Evolutionary conservation across 306 rosid genomes (phyloP), one percentile per base, ranked within the genome.

Genomic region (Prunus davidiana): DNA sequence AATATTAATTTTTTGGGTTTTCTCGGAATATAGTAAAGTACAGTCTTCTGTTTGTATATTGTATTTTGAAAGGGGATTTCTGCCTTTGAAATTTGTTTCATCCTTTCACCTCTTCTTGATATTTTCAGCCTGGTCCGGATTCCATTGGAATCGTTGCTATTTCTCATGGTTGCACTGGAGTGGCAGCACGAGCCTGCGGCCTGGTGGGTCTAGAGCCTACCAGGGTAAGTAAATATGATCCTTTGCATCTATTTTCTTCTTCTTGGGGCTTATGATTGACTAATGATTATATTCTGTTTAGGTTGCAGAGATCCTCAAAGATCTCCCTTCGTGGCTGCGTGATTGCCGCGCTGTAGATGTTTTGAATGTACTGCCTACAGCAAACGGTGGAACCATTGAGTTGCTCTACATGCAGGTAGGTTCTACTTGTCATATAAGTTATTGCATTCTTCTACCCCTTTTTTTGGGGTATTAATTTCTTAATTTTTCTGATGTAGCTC

Each of bases 101-200:
- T 68, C 19, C 51, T 54, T 18, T 64, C 65, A n/a, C 45, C 20
- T 76, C 55, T 79, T 68, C 63, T 54, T 84, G 64, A 54, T 78
- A 61, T 81, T 74, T 14, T 20, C 80, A 96, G 99, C 99, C 99
- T 96, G 98, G 99, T 96, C 99, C 99, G 99, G 99, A 96, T 96
- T 96, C 99, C 91, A 96, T 96, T 91, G 99, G 99, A 96, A 96
- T 96, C 93, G 97, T 93, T 82, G 98, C 99, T 89, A 96, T 96
- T 87, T 96, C 97, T 87, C 98, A 96, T 89, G 99, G 98, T 92
- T 93, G 98, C 91, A 71, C 96, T 87, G 99, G 99, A 75, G 99
- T 93, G 90, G 99, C 99, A 87, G 98, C 99, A 86, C 92, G 99
- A 69, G 99, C 99, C 78, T 96, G 98, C 50, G 99, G 99, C 87